Base-by-base conservation (phyloP, 768 basidiomycete genomes). In the Pleurotus sapidus region DNA sequence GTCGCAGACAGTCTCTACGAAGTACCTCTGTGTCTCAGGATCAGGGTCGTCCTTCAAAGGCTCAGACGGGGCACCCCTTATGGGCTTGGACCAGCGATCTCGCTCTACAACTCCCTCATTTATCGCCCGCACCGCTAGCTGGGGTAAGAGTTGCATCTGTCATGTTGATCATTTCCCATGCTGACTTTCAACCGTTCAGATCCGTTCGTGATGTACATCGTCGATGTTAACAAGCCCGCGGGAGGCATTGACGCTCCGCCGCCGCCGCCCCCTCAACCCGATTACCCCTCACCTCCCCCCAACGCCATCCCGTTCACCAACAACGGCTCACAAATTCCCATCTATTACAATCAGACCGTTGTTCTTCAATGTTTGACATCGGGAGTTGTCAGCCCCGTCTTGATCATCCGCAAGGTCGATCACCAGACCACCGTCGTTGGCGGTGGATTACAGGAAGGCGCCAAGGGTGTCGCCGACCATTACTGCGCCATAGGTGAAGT, bases 311-410 rank as follows among this genome's bases (percentile, higher is more conserved):
- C 90, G 4, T 91, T 91, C 71, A 87, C 87, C 42, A 87, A 87
- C 69, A 90, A 90, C 62, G 88, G 90, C 0, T 86, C 87, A 3
- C 89, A 89, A 65, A 93, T 93, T 47, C 89, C 94, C 15, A 88
- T 98, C 57, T 93, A 95, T 72, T 98, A 98, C 79, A 98, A 98
- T 67, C 91, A 95, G 70, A 95, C 93, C 1, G 90, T 98, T 47
- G 93, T 98, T 27, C 72, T 98, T 37, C 96, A 98, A 68, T 98
- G 95, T 65, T 77, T 96, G 61, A 91, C 91, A 1, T 96, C 96
- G 2, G 96, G 95, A 25, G 90, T 95, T 43, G 91, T 96, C 64
- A 93, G 91, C 58, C 96, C 96, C 8, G 87, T 95, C 40, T 79
- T 98, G 45, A 90, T 98, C 72, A 90, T 98, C 63, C 91, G 96